Evolutionary conservation across 2,329 filamentous ascomycete genomes (phyloP), one percentile per base, ranked within the genome.

Genomic region (Amauroascus verrucosus): DNA sequence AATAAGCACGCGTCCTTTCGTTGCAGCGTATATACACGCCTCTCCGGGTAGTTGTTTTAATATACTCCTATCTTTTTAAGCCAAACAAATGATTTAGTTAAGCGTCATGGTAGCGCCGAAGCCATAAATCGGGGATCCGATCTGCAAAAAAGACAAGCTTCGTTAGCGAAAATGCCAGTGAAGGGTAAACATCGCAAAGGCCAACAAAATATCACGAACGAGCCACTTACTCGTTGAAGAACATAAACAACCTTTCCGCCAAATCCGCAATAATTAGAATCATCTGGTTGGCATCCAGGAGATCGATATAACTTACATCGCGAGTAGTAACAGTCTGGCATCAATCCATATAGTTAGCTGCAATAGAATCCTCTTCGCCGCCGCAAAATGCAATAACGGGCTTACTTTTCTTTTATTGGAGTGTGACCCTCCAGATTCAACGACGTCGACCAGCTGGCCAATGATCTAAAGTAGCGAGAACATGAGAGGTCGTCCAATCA

Each of bases 391-490:
- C 9, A 26, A 26, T 9, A 11, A 53, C 20, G 16, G n/a, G 11
- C 38, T 38, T 43, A 53, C 56, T 51, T 55, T 58, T 56, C 61
- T 56, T 52, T 61, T 3, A 53, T 53, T 20, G 41, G 32, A 20
- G 0, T 48, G 51, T 0, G 58, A 59, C 1, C 52, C 51, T 0
- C 55, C 52, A 0, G 61, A 62, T 1, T 65, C 64, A 1, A 67
- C 38, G 0, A 67, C 32, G 0, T 54, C 38, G 0, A 65, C 57
- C 0, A 66, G 51, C 2, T 63, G 59, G 0, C 55, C 22, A 0
- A 68, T 47, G 6, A 66, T 64, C 65, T 64, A 47, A 7, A 20
- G 35, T 6, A 38, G 14, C n/a, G 13, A 7, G 35, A 38, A 3
- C n/a, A 14, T 38, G 9, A 38, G 35, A 6, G 33, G 9, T 16